These are phyloP conservation scores for Trametes maxima DNA, from an alignment of 768 basidiomycete genomes.

Conservation along the genomic window DNA sequence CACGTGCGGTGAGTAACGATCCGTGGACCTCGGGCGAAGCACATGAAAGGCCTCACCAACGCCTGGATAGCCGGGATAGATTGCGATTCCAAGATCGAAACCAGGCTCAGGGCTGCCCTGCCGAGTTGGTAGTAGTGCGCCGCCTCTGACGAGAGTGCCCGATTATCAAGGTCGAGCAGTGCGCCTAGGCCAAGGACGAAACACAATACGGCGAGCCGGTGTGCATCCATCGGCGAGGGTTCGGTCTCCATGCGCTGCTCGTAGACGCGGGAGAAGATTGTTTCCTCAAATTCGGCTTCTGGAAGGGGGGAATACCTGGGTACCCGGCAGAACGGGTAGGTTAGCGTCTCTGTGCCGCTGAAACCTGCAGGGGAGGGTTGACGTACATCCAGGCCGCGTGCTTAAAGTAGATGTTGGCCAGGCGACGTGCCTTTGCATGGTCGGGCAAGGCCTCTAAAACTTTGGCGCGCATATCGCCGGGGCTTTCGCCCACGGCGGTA, in stretches of 20 bases:
- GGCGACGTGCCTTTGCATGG: conserved; percentile 32
- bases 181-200: conserved; percentile 67
- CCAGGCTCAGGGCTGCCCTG: conserved; percentile 59
- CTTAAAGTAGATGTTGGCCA: conserved; percentile 59
- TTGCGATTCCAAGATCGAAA: conserved; percentile 67
- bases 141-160: conserved; percentile 55
- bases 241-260: conserved; percentile 33
- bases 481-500: conserved; percentile 41
- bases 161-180: conserved; percentile 59
- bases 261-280: conserved; percentile 56
- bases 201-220: conserved; percentile 60
- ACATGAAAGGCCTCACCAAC: conserved; percentile 44
- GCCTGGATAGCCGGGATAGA: conserved; percentile 66
- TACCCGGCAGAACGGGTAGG: neutral
- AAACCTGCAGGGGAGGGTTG: neutral
- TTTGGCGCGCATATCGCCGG: conserved; percentile 45
- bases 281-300: conserved; percentile 56
- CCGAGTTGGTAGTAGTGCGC: conserved; percentile 62
- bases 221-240: conserved; percentile 44
- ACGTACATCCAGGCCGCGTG: conserved; percentile 75
- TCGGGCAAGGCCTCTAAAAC: conserved; percentile 53
- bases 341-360: conserved; percentile 12
- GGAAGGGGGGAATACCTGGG: conserved; percentile 68
- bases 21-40: conserved; percentile 31
- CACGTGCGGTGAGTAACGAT: conserved; percentile 31